Conservation (phyloP, 2,329 filamentous ascomycete genomes). For the Fusarium musae region DNA sequence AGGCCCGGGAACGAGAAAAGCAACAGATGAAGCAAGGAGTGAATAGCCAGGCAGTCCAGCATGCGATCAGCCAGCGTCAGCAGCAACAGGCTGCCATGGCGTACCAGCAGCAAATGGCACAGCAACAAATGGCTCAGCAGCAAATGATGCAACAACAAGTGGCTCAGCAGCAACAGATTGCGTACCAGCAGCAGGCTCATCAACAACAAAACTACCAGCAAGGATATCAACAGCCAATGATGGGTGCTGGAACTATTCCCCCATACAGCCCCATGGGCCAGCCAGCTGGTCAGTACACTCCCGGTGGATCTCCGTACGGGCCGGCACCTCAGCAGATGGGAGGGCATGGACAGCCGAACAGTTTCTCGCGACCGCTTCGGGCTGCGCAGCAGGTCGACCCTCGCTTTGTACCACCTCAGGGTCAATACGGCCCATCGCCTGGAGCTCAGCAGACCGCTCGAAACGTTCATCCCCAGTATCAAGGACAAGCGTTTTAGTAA, state of each 20-base stretch:
- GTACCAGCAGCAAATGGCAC: slow-evolving; percentile 64
- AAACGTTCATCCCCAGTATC: slow-evolving; percentile 47
- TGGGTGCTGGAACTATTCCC: slow-evolving; percentile 41
- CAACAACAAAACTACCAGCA: slow-evolving; percentile 44
- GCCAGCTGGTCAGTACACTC: slow-evolving; percentile 35
- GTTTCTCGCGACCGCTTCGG: slow-evolving; percentile 50
- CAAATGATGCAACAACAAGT: slow-evolving; percentile 42
- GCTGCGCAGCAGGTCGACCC: slow-evolving; percentile 45
- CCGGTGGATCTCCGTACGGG: slow-evolving; percentile 37
- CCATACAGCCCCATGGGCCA: slow-evolving; percentile 42
- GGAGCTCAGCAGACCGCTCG: slow-evolving; percentile 33
- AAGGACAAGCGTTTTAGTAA: slow-evolving; percentile 51
- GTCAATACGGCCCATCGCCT: slow-evolving; percentile 44
- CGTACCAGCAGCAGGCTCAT: slow-evolving; percentile 61
- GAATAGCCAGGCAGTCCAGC: slow-evolving; percentile 52
- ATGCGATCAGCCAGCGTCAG: slow-evolving; percentile 37
- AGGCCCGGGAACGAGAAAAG: slow-evolving; percentile 81
- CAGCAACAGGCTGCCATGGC: slow-evolving; percentile 32
- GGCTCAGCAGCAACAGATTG: slow-evolving; percentile 48
- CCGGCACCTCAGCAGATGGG: slow-evolving; percentile 36
- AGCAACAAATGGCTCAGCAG: slow-evolving; percentile 44
- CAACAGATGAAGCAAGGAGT: slow-evolving; percentile 75
- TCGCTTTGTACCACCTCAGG: slow-evolving; percentile 46
- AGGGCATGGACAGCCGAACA: slow-evolving; percentile 36
- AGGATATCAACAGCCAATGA: slow-evolving; percentile 38